phyloP scores from a whole-genome alignment of 2,329 filamentous ascomycete species.

The Penicillium sclerotiorum region DNA sequence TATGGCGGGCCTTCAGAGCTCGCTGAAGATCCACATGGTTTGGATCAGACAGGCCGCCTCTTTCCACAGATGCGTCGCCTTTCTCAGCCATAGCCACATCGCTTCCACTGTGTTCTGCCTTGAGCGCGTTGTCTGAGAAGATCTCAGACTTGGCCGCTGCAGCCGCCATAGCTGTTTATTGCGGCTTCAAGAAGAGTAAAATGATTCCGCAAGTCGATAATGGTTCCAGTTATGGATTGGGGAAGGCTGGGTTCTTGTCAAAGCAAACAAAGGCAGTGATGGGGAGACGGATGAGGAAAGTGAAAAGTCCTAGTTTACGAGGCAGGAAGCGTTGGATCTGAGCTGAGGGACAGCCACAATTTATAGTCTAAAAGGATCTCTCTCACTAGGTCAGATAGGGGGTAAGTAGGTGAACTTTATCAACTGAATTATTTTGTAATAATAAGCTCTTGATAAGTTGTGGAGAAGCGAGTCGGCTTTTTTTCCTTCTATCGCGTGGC shows the following conservation, averaged over 20 bases:
- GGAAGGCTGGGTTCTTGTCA: too few relatives aligned
- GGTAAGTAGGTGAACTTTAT: background rate
- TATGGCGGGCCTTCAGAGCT: conserved; percentile 45
- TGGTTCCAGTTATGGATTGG: too few relatives aligned
- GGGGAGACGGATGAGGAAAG: background rate
- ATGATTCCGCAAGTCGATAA: too few relatives aligned
- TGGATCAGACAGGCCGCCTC: conserved; percentile 26
- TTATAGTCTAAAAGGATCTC: background rate
- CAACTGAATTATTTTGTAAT: background rate
- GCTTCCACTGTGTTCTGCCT: conserved; percentile 21
- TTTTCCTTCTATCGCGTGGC: conserved; percentile 1
- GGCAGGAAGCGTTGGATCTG: background rate
- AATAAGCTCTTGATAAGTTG: background rate
- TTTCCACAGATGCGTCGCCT: conserved; percentile 25
- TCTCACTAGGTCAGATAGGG: background rate
- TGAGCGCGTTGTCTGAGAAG: conserved; percentile 19
- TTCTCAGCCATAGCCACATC: conserved; percentile 24
- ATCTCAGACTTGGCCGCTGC: conserved; percentile 23
- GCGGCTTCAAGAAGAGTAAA: background rate
- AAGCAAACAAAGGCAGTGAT: background rate
- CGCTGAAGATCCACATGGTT: conserved; percentile 43
- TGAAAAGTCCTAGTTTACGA: background rate
- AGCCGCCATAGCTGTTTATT: background rate
- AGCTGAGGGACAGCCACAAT: background rate
- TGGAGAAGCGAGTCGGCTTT: conserved; percentile 10